Evolutionary conservation across 805 yeast species (phyloP).

Genomic region (Ogataea glucozyma): DNA sequence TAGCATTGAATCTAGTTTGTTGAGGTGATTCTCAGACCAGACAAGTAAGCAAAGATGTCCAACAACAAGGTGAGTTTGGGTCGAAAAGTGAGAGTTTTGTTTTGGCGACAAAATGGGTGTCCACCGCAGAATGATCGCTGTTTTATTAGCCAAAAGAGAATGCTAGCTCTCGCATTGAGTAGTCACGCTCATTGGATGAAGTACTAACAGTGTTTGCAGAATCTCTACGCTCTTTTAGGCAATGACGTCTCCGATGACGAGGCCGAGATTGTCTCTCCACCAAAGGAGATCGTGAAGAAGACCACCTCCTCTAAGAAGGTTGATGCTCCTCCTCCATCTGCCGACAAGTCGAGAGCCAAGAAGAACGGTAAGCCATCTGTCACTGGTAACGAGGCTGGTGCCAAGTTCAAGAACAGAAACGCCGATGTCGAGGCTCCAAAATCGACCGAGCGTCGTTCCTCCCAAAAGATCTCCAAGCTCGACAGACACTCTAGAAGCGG

Average conservation of each 20-base stretch:
- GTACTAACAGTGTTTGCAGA: constrained; percentile 39
- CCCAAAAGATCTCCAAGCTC: constrained; percentile 52
- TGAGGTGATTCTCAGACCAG: constrained; percentile 1
- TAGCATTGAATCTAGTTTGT: constrained; percentile 1
- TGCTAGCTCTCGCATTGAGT: too few relatives aligned
- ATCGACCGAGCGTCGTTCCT: constrained; percentile 44
- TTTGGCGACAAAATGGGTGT: too few relatives aligned
- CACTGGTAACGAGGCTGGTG: constrained; percentile 88
- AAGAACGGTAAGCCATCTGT: constrained; percentile 68
- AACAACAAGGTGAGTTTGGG: constrained; percentile 30
- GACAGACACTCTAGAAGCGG: constrained; percentile 90
- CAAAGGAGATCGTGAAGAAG: constrained; percentile 80
- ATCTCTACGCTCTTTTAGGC: constrained; percentile 81
- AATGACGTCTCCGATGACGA: constrained; percentile 86
- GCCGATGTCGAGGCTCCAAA: constrained; percentile 58
- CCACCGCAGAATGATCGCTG: too few relatives aligned
- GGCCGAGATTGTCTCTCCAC: constrained; percentile 50
- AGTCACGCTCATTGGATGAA: too few relatives aligned
- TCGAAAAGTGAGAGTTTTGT: too few relatives aligned
- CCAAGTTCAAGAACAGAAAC: constrained; percentile 73
- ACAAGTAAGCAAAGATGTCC: constrained; percentile 23
- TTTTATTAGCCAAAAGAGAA: too few relatives aligned
- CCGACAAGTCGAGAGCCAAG: constrained; percentile 78
- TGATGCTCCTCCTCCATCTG: constrained; percentile 78
- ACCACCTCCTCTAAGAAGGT: constrained; percentile 83